Evolutionary conservation across 495 filamentous ascomycete species (phyloP).

Genomic region (Sabuloglossum arenarium): DNA sequence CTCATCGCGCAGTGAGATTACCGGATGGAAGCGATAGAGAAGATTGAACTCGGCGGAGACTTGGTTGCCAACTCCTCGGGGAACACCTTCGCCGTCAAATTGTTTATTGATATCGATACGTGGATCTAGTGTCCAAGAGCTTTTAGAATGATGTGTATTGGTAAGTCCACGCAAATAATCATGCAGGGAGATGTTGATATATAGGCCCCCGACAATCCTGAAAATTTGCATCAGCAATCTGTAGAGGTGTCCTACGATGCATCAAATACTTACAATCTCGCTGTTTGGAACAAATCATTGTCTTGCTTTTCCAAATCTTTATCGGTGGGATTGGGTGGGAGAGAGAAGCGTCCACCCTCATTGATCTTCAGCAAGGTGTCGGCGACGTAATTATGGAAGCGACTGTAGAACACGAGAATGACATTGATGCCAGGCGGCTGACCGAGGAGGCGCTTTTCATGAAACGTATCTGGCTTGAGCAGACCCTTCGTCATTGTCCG

Average conservation of each 20-base stretch:
- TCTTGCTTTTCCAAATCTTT: slow-evolving; percentile 10
- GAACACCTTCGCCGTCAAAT: background rate
- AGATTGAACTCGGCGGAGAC: slow-evolving; percentile 54
- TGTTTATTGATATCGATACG: background rate
- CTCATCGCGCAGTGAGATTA: slow-evolving; percentile 28
- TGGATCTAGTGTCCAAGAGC: slow-evolving; percentile 7
- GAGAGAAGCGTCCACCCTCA: slow-evolving; percentile 19
- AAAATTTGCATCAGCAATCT: background rate
- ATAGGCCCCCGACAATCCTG: slow-evolving; percentile 17
- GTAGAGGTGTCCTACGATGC: background rate
- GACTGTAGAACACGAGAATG: slow-evolving; percentile 18
- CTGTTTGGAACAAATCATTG: slow-evolving; percentile 22
- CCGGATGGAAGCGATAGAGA: slow-evolving; percentile 50
- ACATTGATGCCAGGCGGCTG: slow-evolving; percentile 64
- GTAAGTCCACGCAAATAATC: slow-evolving; percentile 15
- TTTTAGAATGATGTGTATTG: slow-evolving; percentile 10
- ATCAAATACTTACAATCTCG: slow-evolving; percentile 14
- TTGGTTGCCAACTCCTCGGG: slow-evolving; percentile 36
- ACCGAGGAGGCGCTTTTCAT: slow-evolving; percentile 54
- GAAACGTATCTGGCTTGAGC: slow-evolving; percentile 66
- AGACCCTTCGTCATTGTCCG: slow-evolving; percentile 65
- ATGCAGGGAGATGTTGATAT: slow-evolving; percentile 14
- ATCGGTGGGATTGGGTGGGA: background rate
- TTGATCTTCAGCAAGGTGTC: slow-evolving; percentile 19
- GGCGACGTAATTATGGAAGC: slow-evolving; percentile 24